Base-by-base conservation (phyloP, 805 yeast genomes). In the Kuraishia cidri region DNA sequence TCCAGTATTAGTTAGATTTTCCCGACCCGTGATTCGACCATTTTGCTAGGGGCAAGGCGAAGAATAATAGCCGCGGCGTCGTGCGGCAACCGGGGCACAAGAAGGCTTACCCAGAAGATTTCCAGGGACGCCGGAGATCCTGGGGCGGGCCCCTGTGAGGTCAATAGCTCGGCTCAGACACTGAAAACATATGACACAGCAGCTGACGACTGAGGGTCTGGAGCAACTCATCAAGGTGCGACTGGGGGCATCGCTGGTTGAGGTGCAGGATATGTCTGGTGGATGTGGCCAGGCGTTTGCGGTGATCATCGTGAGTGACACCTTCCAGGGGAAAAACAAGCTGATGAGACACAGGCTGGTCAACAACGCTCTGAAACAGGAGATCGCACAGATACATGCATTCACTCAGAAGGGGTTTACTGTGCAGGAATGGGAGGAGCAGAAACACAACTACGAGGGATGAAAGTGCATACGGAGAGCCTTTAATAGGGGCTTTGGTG, bases 251-350 rank as follows among this genome's bases (percentile, higher is more conserved):
- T 37, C 47, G 0, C 72, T 79, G 38, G 85, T 78, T 8, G 80
- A 78, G 45, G 87, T 84, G 5, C 79, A 72, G 38, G 94, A 84
- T 43, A 71, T 75, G 64, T 76, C 79, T 8, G 94, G 94, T 11
- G 99, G 99, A 1, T 92, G 99, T 58, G 99, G 99, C 4, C 96
- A 90, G 55, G 95, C 97, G 3, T 90, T 88, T 56, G 95, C 94
- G 24, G 95, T 87, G 22, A 71, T 84, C 5, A 88, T 94, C 18
- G 95, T 92, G 7, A 61, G 65, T 57, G 67, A 74, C 29, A 49
- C 64, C 15, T 92, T 94, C 54, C 55, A 66, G 38, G 92, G 92
- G 16, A 85, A 86, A 59, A 86, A 85, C 58, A 83, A 82, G 52
- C 64, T 92, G 31, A 72, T 77, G 64, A 72, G 99, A 49, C 95